A percentile compares a stretch with the other conserved stretches of the same genome.
Conservation (phyloP, 257 asterid species). For the Fraxinus pennsylvanica region DNA sequence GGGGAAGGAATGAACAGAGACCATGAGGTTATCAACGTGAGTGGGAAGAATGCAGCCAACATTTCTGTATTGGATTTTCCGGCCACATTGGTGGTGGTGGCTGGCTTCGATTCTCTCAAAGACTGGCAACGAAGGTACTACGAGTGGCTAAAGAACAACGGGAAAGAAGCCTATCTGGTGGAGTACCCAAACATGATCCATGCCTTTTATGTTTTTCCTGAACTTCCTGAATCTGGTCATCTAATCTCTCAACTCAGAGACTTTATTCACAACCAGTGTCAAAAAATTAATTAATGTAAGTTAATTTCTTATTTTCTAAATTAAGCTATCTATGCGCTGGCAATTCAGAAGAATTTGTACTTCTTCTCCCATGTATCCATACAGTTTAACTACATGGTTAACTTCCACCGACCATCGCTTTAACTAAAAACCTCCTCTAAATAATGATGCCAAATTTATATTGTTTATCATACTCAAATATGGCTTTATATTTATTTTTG, state of each 20-base stretch:
- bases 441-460: too few species aligned
- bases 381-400: too few species aligned
- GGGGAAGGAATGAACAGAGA: conserved; percentile 48
- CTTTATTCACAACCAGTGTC: conserved; percentile 45
- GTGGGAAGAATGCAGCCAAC: conserved; percentile 70
- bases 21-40: conserved; percentile 64
- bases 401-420: too few species aligned
- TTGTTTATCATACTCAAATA: too few species aligned
- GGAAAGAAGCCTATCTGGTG: conserved; percentile 55
- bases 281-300: neutral
- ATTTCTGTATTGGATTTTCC: conserved; percentile 61
- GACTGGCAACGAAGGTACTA: conserved; percentile 74
- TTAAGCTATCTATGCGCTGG: neutral
- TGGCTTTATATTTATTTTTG: too few species aligned
- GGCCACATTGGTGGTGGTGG: conserved; percentile 61
- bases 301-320: too few species aligned
- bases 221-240: conserved; percentile 52
- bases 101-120: conserved; percentile 67
- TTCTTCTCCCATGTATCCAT: neutral
- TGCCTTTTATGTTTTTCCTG: conserved; percentile 69
- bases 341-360: neutral
- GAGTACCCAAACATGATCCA: conserved; percentile 71
- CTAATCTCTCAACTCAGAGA: conserved; percentile 40
- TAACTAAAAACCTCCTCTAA: too few species aligned
- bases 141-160: conserved; percentile 58